These are phyloP conservation scores for Haplosporangium sp. DNA, from an alignment of 371 early-diverging fungal species.

Conservation along the genomic window DNA sequence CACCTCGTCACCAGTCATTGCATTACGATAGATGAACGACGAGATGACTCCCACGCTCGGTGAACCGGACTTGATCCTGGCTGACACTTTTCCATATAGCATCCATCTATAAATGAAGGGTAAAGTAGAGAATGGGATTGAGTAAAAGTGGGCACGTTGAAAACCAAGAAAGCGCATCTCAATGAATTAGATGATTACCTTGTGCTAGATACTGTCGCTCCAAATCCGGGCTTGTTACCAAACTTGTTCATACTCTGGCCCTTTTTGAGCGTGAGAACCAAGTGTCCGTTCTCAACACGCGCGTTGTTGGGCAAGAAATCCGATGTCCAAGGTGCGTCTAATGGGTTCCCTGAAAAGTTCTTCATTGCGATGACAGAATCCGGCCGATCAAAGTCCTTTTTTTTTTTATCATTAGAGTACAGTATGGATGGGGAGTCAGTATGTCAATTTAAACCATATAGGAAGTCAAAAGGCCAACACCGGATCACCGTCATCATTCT, in stretches of 20 bases:
- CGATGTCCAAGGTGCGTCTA: slow-evolving; percentile 59
- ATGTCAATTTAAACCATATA: no score
- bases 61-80: slow-evolving; percentile 65
- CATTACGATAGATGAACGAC: slow-evolving; percentile 71
- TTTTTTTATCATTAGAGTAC: neutral
- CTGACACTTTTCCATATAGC: slow-evolving; percentile 65
- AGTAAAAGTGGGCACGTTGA: neutral
- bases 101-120: slow-evolving; percentile 52
- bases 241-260: slow-evolving; percentile 47
- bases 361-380: slow-evolving; percentile 55
- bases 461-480: no score
- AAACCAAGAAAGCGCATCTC: slow-evolving; percentile 1
- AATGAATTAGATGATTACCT: slow-evolving; percentile 15
- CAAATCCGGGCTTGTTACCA: slow-evolving; percentile 63
- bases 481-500: neutral
- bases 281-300: slow-evolving; percentile 56
- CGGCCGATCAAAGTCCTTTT: slow-evolving; percentile 40
- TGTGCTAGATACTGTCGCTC: slow-evolving; percentile 69
- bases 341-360: slow-evolving; percentile 64
- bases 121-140: no score
- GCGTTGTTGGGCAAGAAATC: slow-evolving; percentile 67
- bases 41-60: slow-evolving; percentile 70
- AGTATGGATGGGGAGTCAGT: neutral
- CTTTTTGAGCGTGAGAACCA: slow-evolving; percentile 56
- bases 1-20: slow-evolving; percentile 71